Conservation (phyloP, 2,329 filamentous ascomycete species). For the Sporothrix phasma region DNA sequence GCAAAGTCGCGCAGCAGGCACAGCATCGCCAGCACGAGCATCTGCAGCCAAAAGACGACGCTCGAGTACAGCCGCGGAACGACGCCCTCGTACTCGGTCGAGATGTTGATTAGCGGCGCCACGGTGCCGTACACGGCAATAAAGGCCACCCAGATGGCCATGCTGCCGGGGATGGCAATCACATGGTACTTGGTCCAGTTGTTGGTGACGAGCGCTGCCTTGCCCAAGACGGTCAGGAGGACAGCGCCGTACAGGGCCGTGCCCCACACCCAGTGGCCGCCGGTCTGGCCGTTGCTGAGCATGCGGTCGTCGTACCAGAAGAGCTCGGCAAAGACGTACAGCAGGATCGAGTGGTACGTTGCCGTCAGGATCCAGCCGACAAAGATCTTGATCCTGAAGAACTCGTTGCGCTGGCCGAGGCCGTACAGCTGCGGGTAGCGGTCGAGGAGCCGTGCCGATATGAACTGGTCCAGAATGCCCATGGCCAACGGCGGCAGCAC, state of each 20-base stretch:
- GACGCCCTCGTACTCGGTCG: constrained; percentile 74
- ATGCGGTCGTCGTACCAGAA: constrained; percentile 77
- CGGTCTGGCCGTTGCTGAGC: constrained; percentile 66
- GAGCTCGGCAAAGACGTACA: constrained; percentile 76
- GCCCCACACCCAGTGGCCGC: constrained; percentile 97
- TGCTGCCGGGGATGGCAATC: constrained; percentile 86
- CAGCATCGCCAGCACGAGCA: constrained; percentile 64
- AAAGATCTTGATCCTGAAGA: constrained; percentile 90
- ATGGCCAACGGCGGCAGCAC: constrained; percentile 86
- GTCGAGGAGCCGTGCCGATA: constrained; percentile 85
- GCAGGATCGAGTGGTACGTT: constrained; percentile 85
- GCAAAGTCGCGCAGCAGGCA: constrained; percentile 82
- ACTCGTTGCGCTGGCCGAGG: constrained; percentile 82
- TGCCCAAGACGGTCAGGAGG: constrained; percentile 86
- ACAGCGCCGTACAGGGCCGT: constrained; percentile 88
- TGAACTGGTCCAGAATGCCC: constrained; percentile 95
- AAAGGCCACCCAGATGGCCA: constrained; percentile 85
- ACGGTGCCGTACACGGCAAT: constrained; percentile 79
- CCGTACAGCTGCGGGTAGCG: constrained; percentile 93
- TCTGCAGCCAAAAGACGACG: constrained; percentile 86
- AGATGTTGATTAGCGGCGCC: constrained; percentile 72
- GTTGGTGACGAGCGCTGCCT: constrained; percentile 88
- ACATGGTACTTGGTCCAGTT: constrained; percentile 99
- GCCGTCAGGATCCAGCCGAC: constrained; percentile 88
- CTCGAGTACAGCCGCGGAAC: constrained; percentile 71